These are phyloP conservation scores for Amylocystis lapponica DNA, from an alignment of 768 basidiomycete species.

Conservation along the genomic window DNA sequence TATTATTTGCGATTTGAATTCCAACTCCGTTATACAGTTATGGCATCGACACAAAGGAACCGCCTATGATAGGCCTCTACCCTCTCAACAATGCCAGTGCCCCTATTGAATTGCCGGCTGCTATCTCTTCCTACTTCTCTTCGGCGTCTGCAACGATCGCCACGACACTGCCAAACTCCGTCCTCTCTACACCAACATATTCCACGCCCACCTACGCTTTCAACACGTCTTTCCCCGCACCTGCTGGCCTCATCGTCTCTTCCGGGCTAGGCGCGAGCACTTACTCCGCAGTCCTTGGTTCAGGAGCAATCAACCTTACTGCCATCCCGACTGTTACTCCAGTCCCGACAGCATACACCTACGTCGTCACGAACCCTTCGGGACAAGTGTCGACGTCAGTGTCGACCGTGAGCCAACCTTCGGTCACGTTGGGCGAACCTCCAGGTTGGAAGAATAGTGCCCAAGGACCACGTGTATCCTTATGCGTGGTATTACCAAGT, in stretches of 20 bases:
- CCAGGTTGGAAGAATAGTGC: conserved; percentile 43
- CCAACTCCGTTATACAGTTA: conserved; percentile 41
- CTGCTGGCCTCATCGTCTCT: conserved; percentile 48
- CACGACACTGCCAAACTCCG: conserved; percentile 68
- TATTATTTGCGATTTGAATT: not conserved
- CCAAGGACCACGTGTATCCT: not conserved
- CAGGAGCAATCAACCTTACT: conserved; percentile 38
- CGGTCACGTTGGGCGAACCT: conserved; percentile 56
- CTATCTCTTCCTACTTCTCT: conserved; percentile 48
- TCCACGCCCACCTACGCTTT: conserved; percentile 61
- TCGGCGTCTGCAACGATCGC: conserved; percentile 56
- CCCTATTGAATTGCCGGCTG: conserved; percentile 33
- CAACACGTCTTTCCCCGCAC: conserved; percentile 57
- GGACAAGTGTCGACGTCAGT: conserved; percentile 51
- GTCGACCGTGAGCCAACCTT: conserved; percentile 39
- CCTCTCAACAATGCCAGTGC: conserved; percentile 44
- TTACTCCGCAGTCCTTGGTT: conserved; percentile 53
- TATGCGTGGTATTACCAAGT: not conserved
- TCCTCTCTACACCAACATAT: conserved; percentile 54
- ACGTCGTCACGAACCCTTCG: conserved; percentile 49
- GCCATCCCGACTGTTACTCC: conserved; percentile 54
- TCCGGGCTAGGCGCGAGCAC: conserved; percentile 69
- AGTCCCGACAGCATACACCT: conserved; percentile 44
- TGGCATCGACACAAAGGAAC: conserved; percentile 67
- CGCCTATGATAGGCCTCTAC: conserved; percentile 77